These are phyloP conservation scores for Hypoxylon perforatum DNA, from an alignment of 495 filamentous ascomycete species.

Conservation along the genomic window DNA sequence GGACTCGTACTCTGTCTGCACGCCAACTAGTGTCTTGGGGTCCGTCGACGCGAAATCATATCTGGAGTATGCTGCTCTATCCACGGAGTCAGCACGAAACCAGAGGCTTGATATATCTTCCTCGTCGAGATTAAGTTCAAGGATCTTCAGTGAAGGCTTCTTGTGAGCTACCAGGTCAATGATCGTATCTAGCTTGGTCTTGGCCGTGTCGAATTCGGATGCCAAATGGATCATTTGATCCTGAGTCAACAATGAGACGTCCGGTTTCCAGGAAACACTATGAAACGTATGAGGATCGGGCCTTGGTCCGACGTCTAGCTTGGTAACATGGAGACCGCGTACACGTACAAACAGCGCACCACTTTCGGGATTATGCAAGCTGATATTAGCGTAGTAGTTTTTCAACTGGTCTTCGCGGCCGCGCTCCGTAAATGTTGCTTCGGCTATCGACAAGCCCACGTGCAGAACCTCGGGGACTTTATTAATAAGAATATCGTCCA, in stretches of 20 bases:
- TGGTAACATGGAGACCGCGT: too few relatives aligned
- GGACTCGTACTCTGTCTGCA: not conserved
- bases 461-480: too few relatives aligned
- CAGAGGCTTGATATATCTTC: conserved; percentile 17
- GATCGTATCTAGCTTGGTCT: too few relatives aligned
- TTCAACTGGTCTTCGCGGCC: too few relatives aligned
- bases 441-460: too few relatives aligned
- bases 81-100: not conserved
- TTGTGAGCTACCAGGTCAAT: conserved; percentile 49
- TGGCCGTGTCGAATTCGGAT: too few relatives aligned
- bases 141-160: conserved; percentile 41
- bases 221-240: too few relatives aligned
- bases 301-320: too few relatives aligned
- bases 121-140: conserved; percentile 40
- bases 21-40: not conserved
- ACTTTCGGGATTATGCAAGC: not conserved
- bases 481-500: conserved; percentile 17
- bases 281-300: too few relatives aligned
- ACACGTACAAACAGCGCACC: conserved; percentile 22
- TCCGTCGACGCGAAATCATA: not conserved
- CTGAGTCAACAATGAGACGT: conserved; percentile 42
- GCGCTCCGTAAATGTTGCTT: too few relatives aligned
- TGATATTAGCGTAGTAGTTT: not conserved
- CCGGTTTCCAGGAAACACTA: conserved; percentile 45
- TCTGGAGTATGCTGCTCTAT: not conserved